phyloP scores from a whole-genome alignment of 2,329 filamentous ascomycete species.

The Neonectria neomacrospora region DNA sequence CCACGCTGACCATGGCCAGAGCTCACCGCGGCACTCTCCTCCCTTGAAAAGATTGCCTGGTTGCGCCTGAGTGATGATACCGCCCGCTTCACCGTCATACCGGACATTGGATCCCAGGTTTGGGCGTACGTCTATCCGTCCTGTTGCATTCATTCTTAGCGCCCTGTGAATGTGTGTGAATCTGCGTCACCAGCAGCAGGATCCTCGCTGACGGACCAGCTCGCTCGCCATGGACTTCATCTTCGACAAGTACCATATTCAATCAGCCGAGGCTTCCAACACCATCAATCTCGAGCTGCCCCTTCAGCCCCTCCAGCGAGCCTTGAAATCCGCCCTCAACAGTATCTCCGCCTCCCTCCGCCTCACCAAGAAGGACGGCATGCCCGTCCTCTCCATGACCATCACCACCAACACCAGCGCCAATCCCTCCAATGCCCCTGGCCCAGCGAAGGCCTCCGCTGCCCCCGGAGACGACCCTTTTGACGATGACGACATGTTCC shows the following conservation, averaged over 20 bases:
- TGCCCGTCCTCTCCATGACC: slow-evolving; percentile 89
- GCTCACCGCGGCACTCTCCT: slow-evolving; percentile 71
- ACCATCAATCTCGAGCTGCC: slow-evolving; percentile 97
- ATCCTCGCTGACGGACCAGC: slow-evolving; percentile 47
- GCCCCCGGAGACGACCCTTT: slow-evolving; percentile 51
- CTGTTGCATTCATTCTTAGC: neutral
- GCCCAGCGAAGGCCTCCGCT: slow-evolving; percentile 45
- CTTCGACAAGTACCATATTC: slow-evolving; percentile 85
- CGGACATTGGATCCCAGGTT: slow-evolving; percentile 93
- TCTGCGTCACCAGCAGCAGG: neutral
- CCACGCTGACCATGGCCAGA: slow-evolving; percentile 54
- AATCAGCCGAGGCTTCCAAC: slow-evolving; percentile 84
- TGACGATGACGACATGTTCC: slow-evolving; percentile 58
- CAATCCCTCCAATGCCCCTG: slow-evolving; percentile 49
- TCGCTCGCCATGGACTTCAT: slow-evolving; percentile 80
- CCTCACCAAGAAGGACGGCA: slow-evolving; percentile 90
- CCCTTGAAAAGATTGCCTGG: slow-evolving; percentile 87
- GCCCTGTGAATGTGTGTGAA: neutral
- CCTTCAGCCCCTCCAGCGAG: slow-evolving; percentile 85
- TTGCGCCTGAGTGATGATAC: slow-evolving; percentile 87
- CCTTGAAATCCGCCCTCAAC: slow-evolving; percentile 87
- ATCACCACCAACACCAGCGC: slow-evolving; percentile 80
- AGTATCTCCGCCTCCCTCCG: slow-evolving; percentile 85
- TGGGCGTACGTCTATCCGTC: slow-evolving; percentile 76
- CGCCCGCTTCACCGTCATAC: slow-evolving; percentile 94